phyloP scores from a whole-genome alignment of 164 flowering plant species.

The Cinnamomum micranthum region DNA sequence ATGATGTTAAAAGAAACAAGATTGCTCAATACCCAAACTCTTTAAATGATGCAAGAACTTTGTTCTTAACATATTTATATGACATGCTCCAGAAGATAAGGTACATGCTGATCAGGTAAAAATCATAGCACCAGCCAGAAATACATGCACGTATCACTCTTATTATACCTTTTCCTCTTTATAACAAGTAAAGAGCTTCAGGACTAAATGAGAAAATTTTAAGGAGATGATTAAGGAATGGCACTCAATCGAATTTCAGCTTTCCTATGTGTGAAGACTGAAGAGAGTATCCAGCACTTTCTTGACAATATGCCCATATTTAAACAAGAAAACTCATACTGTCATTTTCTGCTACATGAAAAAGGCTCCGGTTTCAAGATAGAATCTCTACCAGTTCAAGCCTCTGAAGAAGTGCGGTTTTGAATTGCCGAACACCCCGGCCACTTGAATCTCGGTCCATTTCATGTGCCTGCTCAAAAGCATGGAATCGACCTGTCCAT shows the following conservation, averaged over 20 bases:
- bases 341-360: neutral
- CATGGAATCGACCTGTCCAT: slow-evolving; percentile 73
- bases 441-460: slow-evolving; percentile 65
- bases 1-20: neutral
- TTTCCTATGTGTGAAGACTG: neutral
- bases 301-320: no score
- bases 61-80: no score
- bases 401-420: slow-evolving; percentile 77
- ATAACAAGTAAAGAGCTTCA: neutral
- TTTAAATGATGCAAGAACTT: no score
- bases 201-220: neutral
- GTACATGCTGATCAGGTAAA: neutral
- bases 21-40: neutral
- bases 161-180: neutral
- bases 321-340: neutral
- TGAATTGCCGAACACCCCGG: slow-evolving; percentile 81
- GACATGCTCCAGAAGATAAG: neutral
- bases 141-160: neutral
- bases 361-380: neutral
- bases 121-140: neutral
- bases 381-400: slow-evolving; percentile 53
- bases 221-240: no score
- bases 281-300: no score
- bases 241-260: neutral
- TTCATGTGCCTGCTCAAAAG: slow-evolving; percentile 71